Percentiles rank a stretch among this genome's conserved stretches.
phyloP scores from a whole-genome alignment of 176 grass and related monocot species.

The Oryza officinalis region DNA sequence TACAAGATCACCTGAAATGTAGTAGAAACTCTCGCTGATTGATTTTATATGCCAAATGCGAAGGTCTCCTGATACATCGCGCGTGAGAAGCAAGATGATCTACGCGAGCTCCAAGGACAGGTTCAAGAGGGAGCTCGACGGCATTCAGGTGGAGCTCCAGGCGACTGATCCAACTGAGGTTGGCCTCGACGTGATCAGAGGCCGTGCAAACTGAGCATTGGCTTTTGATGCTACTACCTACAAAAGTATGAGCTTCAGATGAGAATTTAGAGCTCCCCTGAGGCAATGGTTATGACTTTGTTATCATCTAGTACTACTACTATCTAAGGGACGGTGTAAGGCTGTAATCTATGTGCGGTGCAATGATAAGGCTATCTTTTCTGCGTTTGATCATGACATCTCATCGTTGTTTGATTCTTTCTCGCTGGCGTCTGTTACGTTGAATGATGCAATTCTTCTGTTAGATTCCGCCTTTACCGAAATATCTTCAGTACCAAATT shows the following conservation, averaged over 20 bases:
- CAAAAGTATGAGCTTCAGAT: not conserved
- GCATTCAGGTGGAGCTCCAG: constrained; percentile 59
- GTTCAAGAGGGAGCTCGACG: constrained; percentile 61
- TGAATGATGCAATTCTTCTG: not conserved
- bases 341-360: constrained; percentile 18
- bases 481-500: not conserved
- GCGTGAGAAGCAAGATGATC: constrained; percentile 60
- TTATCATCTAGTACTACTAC: not conserved
- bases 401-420: not conserved
- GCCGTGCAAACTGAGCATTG: constrained; percentile 42
- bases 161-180: constrained; percentile 44
- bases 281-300: constrained; percentile 14
- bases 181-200: constrained; percentile 48
- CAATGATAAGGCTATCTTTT: constrained; percentile 17
- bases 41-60: not conserved
- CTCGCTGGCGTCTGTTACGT: not conserved
- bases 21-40: not conserved
- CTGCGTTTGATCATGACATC: not conserved
- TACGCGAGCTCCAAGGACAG: constrained; percentile 59
- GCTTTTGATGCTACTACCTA: not conserved
- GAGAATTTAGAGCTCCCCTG: constrained; percentile 21
- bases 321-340: constrained; percentile 25
- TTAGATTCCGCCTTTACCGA: not conserved
- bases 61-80: constrained; percentile 51
- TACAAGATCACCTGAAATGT: not conserved